phyloP scores from a whole-genome alignment of 2,329 filamentous ascomycete genomes.

The Sordariomycetes sp. region DNA sequence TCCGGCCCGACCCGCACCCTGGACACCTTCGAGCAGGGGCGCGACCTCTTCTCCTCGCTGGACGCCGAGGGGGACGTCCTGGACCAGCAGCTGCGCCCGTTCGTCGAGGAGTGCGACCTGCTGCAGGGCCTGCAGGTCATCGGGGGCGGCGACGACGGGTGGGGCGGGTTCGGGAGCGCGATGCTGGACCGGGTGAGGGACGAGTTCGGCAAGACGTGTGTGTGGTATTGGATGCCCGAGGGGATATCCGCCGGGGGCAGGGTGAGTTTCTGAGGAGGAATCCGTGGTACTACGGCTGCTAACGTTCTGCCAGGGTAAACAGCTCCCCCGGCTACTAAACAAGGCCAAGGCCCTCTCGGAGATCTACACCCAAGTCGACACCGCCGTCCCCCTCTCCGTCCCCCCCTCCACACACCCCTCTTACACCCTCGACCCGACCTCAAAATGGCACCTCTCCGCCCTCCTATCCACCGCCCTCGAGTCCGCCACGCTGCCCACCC shows the following conservation, averaged over 20 bases:
- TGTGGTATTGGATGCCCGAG: slow-evolving; percentile 83
- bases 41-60: slow-evolving; percentile 62
- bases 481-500: slow-evolving; percentile 64
- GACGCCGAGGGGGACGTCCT: slow-evolving; percentile 77
- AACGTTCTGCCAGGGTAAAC: not conserved
- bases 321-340: slow-evolving; percentile 56
- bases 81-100: slow-evolving; percentile 81
- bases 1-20: slow-evolving; percentile 29
- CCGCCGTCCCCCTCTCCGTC: slow-evolving; percentile 66
- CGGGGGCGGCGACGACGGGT: slow-evolving; percentile 63
- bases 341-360: slow-evolving; percentile 60
- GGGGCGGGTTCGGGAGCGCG: slow-evolving; percentile 65
- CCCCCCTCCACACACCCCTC: slow-evolving; percentile 31
- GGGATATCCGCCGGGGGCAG: slow-evolving; percentile 38
- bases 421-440: slow-evolving; percentile 47
- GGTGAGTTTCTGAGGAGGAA: slow-evolving; percentile 10
- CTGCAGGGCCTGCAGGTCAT: slow-evolving; percentile 81
- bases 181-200: slow-evolving; percentile 74
- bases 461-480: slow-evolving; percentile 69
- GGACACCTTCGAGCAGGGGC: slow-evolving; percentile 62
- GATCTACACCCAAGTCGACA: slow-evolving; percentile 59
- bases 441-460: slow-evolving; percentile 71
- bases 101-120: slow-evolving; percentile 87
- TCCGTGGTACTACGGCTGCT: not conserved
- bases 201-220: slow-evolving; percentile 77